Base-by-base conservation (phyloP, 1,139 yeast species). In the Arxiozyma slooffiae region DNA sequence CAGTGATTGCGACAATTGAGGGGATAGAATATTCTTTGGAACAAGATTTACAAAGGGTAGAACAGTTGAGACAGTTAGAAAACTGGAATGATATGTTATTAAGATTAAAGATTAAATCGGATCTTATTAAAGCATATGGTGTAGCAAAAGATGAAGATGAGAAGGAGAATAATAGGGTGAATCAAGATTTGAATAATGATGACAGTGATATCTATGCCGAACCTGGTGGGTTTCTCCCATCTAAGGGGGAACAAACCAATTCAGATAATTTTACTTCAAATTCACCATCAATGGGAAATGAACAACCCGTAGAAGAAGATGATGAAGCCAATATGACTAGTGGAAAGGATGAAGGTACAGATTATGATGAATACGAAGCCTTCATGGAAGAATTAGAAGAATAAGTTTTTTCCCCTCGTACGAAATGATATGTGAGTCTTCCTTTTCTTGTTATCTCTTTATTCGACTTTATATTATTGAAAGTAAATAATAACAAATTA, bases 71-170 rank as follows among this genome's bases (percentile, higher is more conserved):
- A 47, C 82, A 92, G 0, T 66, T 90, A 57, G 70, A 75, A 53
- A 75, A 80, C 48, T 92, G 98, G 98, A 78, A 80, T 55, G 72
- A 77, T 50, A 75, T 88, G 56, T 70, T 90, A 54, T 73, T 82
- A 9, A 92, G 87, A 50, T 69, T 90, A 50, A 73, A 87, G 51
- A 87, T 92, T 38, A 75, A 77, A 53, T 78, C 77, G n/a, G 72
- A 96, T 47, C 71, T 90, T 53, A 79, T 85, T 52, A 66, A 63
- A 42, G 71, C 76, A 23, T 95, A 86, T 64, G 96, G 96, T 8
- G 67, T 62, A n/a, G 68, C 82, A 14, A 58, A 50, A 3, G 63
- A 57, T 41, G 52, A 41, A 5, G 54, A 51, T 52, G 50, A 38
- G 54, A 49, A 21, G 52, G 50, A 38, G 54, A 49, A 21, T 52